Evolutionary conservation across 2,329 filamentous ascomycete genomes (phyloP), one percentile per base, ranked within the genome.

Genomic region (Fusarium robinianum): DNA sequence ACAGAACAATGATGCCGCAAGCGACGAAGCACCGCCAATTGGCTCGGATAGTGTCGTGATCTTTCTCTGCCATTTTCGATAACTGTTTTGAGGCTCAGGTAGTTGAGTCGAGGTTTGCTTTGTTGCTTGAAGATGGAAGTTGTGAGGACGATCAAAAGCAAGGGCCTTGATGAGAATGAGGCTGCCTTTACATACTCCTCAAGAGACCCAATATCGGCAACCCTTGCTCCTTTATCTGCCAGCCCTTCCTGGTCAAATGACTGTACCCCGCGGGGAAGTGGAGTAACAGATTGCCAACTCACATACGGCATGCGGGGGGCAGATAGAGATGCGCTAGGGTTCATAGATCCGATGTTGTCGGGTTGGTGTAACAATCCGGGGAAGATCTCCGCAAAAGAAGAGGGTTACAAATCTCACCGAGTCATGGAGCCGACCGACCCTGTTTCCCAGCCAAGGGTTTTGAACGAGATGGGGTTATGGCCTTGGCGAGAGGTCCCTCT

Each of bases 1-100:
- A 58, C 2, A 58, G 18, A 5, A 58, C 55, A 0, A 58, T 53
- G 4, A 58, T 43, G 2, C 49, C 44, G 11, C 55, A 58, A 1
- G 55, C 55, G 3, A 55, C 7, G 3, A 58, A 58, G 17, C 55
- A 58, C 27, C 53, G 53, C 55, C 55, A 58, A 9, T 58, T 47
- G 21, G 41, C 55, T 5, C 46, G 46, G 11, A 58, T 55, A 5
- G 53, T 57, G n/a, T 58, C 53, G 6, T 46, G 21, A 4, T 49
- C 26, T 16, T 12, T 12, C 19, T 35, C 33, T 10, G 27, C 3
- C 55, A 59, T 58, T n/a, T n/a, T n/a, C n/a, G n/a, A n/a, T n/a
- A n/a, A n/a, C n/a, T n/a, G n/a, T n/a, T n/a, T n/a, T n/a, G n/a
- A n/a, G n/a, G n/a, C n/a, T n/a, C n/a, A n/a, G 8, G 10, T 24